phyloP scores from a whole-genome alignment of 805 yeast species.

The Candida chauliodis region DNA sequence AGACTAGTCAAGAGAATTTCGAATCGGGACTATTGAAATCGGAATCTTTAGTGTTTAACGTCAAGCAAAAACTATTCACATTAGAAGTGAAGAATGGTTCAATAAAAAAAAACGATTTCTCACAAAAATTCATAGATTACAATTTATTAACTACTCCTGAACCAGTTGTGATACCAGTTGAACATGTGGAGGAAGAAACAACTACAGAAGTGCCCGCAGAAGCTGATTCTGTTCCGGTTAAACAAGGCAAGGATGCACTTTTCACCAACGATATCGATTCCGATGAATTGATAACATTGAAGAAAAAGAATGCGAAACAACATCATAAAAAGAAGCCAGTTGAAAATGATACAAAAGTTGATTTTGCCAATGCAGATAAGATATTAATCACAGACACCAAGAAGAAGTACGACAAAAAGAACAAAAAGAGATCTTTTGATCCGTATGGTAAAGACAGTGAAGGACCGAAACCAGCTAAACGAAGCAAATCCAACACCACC shows the following conservation, averaged over 20 bases:
- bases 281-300: conserved; percentile 41
- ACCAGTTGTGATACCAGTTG: conserved; percentile 10
- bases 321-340: conserved; percentile 7
- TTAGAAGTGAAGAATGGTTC: neutral
- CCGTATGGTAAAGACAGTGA: conserved; percentile 51
- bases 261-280: conserved; percentile 16
- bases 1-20: conserved; percentile 10
- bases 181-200: conserved; percentile 10
- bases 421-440: conserved; percentile 48
- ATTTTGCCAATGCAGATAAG: conserved; percentile 43
- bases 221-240: too few species aligned
- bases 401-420: conserved; percentile 16
- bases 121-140: conserved; percentile 16
- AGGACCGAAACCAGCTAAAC: conserved; percentile 56
- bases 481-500: conserved; percentile 27
- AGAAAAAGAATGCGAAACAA: conserved; percentile 13
- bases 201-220: conserved; percentile 10
- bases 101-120: conserved; percentile 16
- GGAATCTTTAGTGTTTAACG: conserved; percentile 15
- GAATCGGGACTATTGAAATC: conserved; percentile 7
- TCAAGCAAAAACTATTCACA: conserved; percentile 4
- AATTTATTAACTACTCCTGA: conserved; percentile 2
- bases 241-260: conserved; percentile 5
- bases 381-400: conserved; percentile 24
- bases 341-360: conserved; percentile 26